These are phyloP conservation scores for Colletotrichum kahawae DNA, from an alignment of 2,329 filamentous ascomycete species.

Conservation along the genomic window DNA sequence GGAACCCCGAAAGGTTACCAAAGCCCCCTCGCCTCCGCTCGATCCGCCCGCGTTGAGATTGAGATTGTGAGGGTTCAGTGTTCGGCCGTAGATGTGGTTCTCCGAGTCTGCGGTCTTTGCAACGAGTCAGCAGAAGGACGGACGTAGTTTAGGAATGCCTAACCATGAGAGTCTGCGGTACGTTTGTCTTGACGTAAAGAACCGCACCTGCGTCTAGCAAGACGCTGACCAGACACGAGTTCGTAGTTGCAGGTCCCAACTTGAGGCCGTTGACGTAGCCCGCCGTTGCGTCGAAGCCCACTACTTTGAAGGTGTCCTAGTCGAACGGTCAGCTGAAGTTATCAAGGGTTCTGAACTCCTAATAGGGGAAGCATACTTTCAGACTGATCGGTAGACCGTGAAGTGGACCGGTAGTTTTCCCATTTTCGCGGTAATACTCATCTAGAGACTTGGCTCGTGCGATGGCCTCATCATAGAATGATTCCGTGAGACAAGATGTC, in stretches of 20 bases:
- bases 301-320: background rate
- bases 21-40: background rate
- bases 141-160: fast-evolving
- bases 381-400: background rate
- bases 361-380: background rate
- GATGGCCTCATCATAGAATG: background rate
- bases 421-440: background rate
- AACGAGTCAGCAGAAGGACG: fast-evolving
- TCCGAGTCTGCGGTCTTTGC: background rate
- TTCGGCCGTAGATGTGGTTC: background rate
- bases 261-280: background rate
- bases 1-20: background rate
- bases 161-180: background rate
- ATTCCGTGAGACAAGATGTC: background rate
- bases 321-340: background rate
- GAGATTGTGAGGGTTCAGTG: background rate
- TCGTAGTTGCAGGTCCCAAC: background rate
- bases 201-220: background rate
- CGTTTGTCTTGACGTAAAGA: background rate
- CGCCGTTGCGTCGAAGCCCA: background rate
- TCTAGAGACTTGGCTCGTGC: background rate
- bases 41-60: background rate
- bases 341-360: fast-evolving
- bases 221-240: background rate
- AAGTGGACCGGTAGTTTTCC: background rate